Base-by-base conservation (phyloP, 208 protist species). In the Paratrypanosoma confusum region DNA sequence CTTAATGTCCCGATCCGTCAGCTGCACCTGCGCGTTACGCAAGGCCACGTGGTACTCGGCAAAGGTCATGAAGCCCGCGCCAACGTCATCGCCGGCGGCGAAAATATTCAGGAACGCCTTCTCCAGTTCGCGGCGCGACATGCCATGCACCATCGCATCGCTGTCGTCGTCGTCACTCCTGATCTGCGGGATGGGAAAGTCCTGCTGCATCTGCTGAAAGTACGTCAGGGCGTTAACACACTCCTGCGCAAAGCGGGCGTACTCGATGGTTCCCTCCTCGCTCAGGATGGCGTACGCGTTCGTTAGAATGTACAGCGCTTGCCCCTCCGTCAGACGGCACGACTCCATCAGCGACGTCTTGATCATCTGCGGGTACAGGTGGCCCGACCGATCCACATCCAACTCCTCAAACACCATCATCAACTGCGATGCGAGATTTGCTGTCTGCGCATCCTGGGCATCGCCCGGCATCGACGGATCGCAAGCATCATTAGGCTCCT, bases 271-370 rank as follows among this genome's bases (percentile, higher is more conserved):
- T 35, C 66, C 80, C 18, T 57, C 64, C 7, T 66, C 70, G 24
- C 53, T 57, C 3, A 73, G 32, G 16, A 64, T 37, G 13, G 66
- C 51, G 37, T 72, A 56, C 10, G 55, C 48, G 5, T 57, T 62
- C 0, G 87, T 79, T 25, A 95, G 37, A 24, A 92, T 65, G 65
- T 90, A 95, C 1, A 92, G 62, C 26, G 66, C 67, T 67, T 95
- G 82, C 8, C 55, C 37, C 17, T 59, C 50, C 10, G 67, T 78
- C 24, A 95, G 47, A 4, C 55, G 57, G 43, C 80, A 81, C 17
- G 47, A 40, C 29, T 88, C 70, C 25, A 57, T 26, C 35, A 95
- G 54, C 1, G 58, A 57, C 4, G 66, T 50, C 33, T 70, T 68
- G 31, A 89, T 49, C 20, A 68, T 48, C 6, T 50, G 32, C 1